Evolutionary conservation across 768 basidiomycete species (phyloP).

Genomic region (Peribolospora baueri): DNA sequence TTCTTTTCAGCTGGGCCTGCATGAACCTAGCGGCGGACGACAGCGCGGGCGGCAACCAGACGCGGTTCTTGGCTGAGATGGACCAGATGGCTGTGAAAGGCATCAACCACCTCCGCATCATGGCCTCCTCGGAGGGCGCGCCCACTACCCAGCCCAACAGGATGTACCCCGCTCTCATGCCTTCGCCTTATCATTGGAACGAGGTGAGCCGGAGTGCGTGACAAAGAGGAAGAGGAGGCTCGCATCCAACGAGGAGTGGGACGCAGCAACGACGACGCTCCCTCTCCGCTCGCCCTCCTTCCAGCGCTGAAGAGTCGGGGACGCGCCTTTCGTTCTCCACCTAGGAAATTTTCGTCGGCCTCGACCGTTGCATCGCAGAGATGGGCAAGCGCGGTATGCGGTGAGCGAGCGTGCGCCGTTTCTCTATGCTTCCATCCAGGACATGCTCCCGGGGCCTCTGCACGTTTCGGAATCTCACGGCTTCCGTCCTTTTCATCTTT

Average conservation of each 20-base stretch:
- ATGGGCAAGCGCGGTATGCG: neutral
- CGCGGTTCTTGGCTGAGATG: neutral
- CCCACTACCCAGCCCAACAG: neutral
- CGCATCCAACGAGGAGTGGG: too few species aligned
- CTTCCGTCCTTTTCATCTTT: too few species aligned
- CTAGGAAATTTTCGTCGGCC: neutral
- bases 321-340: too few species aligned
- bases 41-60: neutral
- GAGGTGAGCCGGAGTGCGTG: neutral
- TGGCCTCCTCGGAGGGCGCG: neutral
- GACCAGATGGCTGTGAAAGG: neutral
- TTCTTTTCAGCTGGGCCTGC: neutral
- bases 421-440: too few species aligned
- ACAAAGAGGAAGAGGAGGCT: too few species aligned
- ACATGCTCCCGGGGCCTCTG: too few species aligned
- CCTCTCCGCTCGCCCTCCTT: too few species aligned
- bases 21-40: neutral
- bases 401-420: neutral
- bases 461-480: too few species aligned
- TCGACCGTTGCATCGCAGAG: neutral
- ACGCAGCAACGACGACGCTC: too few species aligned
- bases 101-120: neutral
- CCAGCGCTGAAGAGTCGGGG: too few species aligned
- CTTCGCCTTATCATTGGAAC: neutral
- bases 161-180: neutral